Percentiles rank a stretch among this genome's conserved stretches.
Evolutionary conservation across 140 eudicot species (phyloP).

Genomic region (Senecio squalidus): DNA sequence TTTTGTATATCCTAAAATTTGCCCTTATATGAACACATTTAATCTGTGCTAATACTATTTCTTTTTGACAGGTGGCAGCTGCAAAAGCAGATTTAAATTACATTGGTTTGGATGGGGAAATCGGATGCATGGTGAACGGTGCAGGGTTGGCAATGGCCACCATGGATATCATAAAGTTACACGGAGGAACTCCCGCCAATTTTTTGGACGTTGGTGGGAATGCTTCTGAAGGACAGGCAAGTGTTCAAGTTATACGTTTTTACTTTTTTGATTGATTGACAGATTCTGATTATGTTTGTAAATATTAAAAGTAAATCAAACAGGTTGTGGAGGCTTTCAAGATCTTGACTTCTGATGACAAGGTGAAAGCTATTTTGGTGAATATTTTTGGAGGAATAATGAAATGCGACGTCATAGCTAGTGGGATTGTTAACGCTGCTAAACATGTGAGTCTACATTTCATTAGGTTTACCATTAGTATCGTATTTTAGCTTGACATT

Average conservation of each 20-base stretch:
- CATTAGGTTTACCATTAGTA: not conserved
- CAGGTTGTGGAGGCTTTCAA: constrained; percentile 99
- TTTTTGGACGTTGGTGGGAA: constrained; percentile 93
- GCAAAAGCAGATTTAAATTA: constrained; percentile 90
- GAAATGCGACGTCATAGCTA: constrained; percentile 96
- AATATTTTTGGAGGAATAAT: constrained; percentile 97
- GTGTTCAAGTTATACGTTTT: not conserved
- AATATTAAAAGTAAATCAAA: not conserved
- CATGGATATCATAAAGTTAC: constrained; percentile 87
- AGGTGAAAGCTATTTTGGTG: constrained; percentile 92
- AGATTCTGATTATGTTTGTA: not conserved
- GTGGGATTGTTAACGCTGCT: constrained; percentile 98
- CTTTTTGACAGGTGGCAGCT: constrained; percentile 71
- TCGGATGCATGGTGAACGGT: constrained; percentile 97
- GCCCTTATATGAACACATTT: too few relatives aligned
- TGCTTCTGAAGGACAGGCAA: constrained; percentile 90
- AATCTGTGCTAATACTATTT: too few relatives aligned
- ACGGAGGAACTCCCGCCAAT: constrained; percentile 96
- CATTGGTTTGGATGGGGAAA: constrained; percentile 94
- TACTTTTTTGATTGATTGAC: not conserved
- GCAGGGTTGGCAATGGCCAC: constrained; percentile 99
- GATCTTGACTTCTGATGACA: constrained; percentile 93
- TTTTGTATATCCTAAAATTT: too few relatives aligned
- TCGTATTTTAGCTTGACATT: not conserved
- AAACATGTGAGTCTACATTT: constrained; percentile 51